Evolutionary conservation across 2,329 filamentous ascomycete species (phyloP).

Genomic region (Trichoderma sp.): DNA sequence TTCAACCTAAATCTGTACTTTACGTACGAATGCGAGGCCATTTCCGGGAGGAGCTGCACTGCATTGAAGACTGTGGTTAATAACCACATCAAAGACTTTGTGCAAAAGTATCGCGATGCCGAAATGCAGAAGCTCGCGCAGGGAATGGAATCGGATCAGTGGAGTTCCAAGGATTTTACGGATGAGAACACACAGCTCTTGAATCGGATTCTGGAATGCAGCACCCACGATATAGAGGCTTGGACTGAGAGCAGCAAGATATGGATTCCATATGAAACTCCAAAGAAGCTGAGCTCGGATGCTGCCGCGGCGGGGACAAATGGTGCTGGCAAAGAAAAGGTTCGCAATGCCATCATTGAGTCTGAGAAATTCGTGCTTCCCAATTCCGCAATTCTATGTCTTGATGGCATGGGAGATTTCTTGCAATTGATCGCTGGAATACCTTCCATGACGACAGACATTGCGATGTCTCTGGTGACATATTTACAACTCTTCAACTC

Average conservation of each 20-base stretch:
- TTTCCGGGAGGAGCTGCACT: constrained; percentile 76
- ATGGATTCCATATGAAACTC: constrained; percentile 53
- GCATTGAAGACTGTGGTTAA: constrained; percentile 79
- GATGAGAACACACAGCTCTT: constrained; percentile 62
- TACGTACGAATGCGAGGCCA: constrained; percentile 82
- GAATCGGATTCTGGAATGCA: constrained; percentile 66
- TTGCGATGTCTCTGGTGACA: constrained; percentile 76
- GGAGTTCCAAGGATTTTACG: constrained; percentile 75
- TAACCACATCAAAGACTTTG: constrained; percentile 78
- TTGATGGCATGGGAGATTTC: constrained; percentile 80
- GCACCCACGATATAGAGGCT: constrained; percentile 66
- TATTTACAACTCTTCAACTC: constrained; percentile 95
- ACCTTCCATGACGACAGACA: constrained; percentile 83
- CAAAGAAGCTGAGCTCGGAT: constrained; percentile 39
- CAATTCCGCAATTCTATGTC: constrained; percentile 76
- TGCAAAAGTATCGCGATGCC: constrained; percentile 67
- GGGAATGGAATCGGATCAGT: constrained; percentile 77
- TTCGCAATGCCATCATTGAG: constrained; percentile 75
- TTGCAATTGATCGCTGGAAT: constrained; percentile 81
- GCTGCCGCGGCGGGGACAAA: constrained; percentile 47
- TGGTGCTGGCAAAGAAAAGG: constrained; percentile 61
- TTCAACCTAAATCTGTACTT: constrained; percentile 82
- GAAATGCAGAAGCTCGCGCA: constrained; percentile 75
- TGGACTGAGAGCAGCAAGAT: constrained; percentile 66
- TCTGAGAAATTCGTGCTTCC: constrained; percentile 84